Percentiles rank a stretch among this genome's conserved stretches.
These are phyloP conservation scores for Pestalotiopsis sp. DNA, from an alignment of 2,329 filamentous ascomycete genomes.

Conservation along the genomic window DNA sequence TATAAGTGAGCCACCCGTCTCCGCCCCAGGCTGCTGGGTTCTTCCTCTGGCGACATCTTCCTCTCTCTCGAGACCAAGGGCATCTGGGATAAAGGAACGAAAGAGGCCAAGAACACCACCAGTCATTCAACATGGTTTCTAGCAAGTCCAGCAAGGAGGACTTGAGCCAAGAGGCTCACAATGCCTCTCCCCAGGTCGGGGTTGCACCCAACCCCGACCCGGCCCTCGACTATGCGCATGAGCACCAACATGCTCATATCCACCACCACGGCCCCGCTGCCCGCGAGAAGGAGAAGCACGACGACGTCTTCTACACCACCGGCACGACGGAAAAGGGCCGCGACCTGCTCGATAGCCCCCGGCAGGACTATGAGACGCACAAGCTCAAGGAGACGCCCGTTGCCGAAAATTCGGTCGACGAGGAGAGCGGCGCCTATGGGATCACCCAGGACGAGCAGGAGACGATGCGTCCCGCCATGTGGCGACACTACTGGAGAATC, in stretches of 20 bases:
- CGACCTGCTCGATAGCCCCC: constrained; percentile 33
- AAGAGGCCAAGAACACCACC: constrained; percentile 18
- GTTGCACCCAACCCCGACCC: constrained; percentile 26
- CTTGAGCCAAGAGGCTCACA: constrained; percentile 22
- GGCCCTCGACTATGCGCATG: constrained; percentile 38
- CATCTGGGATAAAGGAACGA: not conserved
- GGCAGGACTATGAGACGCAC: constrained; percentile 42
- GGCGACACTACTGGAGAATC: constrained; percentile 39
- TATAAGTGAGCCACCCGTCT: constrained; percentile 1
- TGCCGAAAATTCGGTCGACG: constrained; percentile 31
- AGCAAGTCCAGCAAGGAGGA: constrained; percentile 20
- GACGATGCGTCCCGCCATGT: not conserved
- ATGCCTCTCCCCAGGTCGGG: constrained; percentile 22
- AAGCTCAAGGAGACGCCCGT: constrained; percentile 33
- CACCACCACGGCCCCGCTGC: constrained; percentile 41
- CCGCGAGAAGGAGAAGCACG: constrained; percentile 30
- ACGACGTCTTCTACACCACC: constrained; percentile 51
- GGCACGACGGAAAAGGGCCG: constrained; percentile 42
- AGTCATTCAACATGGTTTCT: constrained; percentile 15
- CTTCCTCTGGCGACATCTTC: not conserved
- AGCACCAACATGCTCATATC: constrained; percentile 46
- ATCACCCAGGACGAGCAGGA: constrained; percentile 17
- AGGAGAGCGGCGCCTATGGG: constrained; percentile 33
- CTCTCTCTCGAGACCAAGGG: not conserved
- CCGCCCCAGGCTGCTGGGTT: not conserved